Base-by-base conservation (phyloP, 2,329 filamentous ascomycete species). In the Mycosphaerella arachidis region DNA sequence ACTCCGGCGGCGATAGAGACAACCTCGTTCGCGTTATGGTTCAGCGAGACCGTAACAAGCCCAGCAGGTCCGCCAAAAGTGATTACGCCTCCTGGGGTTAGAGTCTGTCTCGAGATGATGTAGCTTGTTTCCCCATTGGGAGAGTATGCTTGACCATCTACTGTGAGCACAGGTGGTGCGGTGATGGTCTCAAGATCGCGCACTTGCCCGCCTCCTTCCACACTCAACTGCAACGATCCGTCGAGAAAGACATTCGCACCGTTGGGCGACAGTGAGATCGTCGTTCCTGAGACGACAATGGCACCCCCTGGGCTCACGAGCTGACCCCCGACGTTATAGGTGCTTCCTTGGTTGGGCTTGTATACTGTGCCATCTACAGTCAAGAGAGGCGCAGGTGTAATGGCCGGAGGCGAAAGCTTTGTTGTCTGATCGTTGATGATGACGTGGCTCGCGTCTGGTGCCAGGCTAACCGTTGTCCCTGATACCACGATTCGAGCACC, bases 381-480 rank as follows among this genome's bases (percentile, higher is more conserved):
- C n/a, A 74, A 60, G 12, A 63, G 37, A 24, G 73, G 71, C 4
- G 68, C 68, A 18, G 67, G 67, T 1, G 73, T 74, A 27, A 70
- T 67, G 1, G 59, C 55, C 10, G 73, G 69, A 7, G 70, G 63
- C 10, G 70, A 68, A 8, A 78, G 57, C 8, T 66, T 48, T 52
- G 68, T 70, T 1, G 75, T 77, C 9, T 71, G 70, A 12, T 75
- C 75, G 37, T 74, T 74, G 30, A 79, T 61, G 4, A 79, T 73
- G 2, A 79, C 63, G 33, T 72, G 73, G 7, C 71, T 73, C 24
- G 76, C 77, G 6, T 69, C 74, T 1, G 72, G 65, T 3, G 64
- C 77, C 9, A 80, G 71, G 50, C 74, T 77, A 53, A 80, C 66
- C 1, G 74, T 69, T 12, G 73, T 76, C 0, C 75, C 76, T 53